phyloP scores from a whole-genome alignment of 228 moss, liverwort and hornwort genomes.

The Sphagnum fallax region DNA sequence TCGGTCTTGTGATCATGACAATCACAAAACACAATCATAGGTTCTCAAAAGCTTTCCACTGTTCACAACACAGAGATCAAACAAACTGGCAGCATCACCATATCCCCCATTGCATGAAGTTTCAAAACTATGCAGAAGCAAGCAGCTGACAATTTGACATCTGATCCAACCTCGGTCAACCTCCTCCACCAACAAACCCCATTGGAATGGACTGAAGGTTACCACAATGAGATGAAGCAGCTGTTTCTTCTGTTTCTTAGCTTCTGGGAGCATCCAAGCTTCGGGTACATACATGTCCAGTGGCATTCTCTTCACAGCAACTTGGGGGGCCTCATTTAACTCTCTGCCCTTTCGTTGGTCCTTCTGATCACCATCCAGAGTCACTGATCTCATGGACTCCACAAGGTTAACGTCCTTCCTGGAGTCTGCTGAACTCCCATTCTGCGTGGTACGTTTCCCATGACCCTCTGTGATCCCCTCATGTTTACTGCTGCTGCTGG shows the following conservation, averaged over 20 bases:
- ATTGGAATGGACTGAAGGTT: slow-evolving; percentile 2
- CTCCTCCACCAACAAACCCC: too few relatives aligned
- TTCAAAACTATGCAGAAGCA: too few relatives aligned
- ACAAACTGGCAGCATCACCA: too few relatives aligned
- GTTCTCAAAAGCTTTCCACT: not conserved
- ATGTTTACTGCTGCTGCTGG: slow-evolving; percentile 23
- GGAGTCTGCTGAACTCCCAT: slow-evolving; percentile 23
- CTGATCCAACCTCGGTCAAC: too few relatives aligned
- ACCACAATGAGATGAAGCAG: slow-evolving; percentile 90
- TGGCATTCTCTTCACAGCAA: slow-evolving; percentile 1
- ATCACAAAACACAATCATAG: not conserved
- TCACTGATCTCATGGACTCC: slow-evolving; percentile 42
- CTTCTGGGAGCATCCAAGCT: slow-evolving; percentile 64
- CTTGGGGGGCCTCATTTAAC: not conserved
- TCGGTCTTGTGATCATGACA: not conserved
- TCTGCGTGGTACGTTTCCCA: not conserved
- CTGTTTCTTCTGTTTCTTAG: slow-evolving; percentile 51
- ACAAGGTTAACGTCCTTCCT: slow-evolving; percentile 28
- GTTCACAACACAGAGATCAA: too few relatives aligned
- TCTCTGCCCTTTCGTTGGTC: slow-evolving; percentile 18
- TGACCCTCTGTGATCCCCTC: not conserved
- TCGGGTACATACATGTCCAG: slow-evolving; percentile 64
- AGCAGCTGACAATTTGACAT: too few relatives aligned
- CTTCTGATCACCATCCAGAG: slow-evolving; percentile 20
- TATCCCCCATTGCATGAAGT: too few relatives aligned